phyloP scores from a whole-genome alignment of 306 rosid genomes.

The Prunus salicina region DNA sequence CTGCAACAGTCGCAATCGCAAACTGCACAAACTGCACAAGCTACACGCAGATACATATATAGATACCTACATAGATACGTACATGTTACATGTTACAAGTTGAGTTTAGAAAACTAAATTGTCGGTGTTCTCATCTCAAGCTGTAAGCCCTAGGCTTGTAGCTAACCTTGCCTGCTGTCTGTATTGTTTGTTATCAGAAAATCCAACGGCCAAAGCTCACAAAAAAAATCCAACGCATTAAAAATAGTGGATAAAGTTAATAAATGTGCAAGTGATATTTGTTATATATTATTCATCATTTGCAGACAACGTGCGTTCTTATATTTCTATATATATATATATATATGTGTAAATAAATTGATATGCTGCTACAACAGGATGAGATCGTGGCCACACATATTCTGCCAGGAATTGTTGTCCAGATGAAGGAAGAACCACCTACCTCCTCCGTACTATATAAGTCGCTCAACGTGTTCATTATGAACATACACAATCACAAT shows the following conservation, averaged over 20 bases:
- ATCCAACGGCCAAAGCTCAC: too few relatives aligned
- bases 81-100: background rate
- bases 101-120: background rate
- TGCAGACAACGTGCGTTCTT: background rate
- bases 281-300: too few relatives aligned
- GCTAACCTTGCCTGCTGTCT: too few relatives aligned
- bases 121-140: background rate
- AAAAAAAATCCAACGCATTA: too few relatives aligned
- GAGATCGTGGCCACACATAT: background rate
- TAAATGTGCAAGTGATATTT: too few relatives aligned
- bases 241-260: too few relatives aligned
- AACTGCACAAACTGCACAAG: too few relatives aligned
- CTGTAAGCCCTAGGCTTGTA: too few relatives aligned
- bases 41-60: too few relatives aligned
- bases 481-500: too few relatives aligned
- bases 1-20: background rate
- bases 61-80: too few relatives aligned
- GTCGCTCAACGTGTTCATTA: background rate
- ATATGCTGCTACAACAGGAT: background rate
- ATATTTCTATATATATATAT: background rate
- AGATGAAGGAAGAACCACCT: background rate
- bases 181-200: too few relatives aligned
- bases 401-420: background rate
- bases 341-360: background rate
- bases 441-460: background rate